Base-by-base conservation (phyloP, 257 asterid species). In the Dorcoceras hygrometricum region DNA sequence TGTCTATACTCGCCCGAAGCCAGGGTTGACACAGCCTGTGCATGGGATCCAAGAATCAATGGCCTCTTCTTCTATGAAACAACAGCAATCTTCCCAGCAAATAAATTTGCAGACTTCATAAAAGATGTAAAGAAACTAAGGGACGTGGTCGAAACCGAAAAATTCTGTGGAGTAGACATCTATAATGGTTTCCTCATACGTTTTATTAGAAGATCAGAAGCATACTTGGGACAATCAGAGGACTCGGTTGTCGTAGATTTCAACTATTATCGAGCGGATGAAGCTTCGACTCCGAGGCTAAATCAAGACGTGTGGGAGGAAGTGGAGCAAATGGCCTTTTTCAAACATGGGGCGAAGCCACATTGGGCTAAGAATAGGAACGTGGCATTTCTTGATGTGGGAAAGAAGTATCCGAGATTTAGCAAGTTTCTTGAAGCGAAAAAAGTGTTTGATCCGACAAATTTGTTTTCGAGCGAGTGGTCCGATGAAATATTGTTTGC, bases 321-420 rank as follows among this genome's bases (percentile, higher is more conserved):
- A 48, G 76, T 85, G n/a, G 98, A 91, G 69, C 98, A 91, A 34
- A 82, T 89, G 72, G 98, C 96, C 6, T 87, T 91, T 36, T 55
- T 87, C 8, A 91, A 85, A 73, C 73, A 89, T 9, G 71, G 68
- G 31, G 98, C 87, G 0, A 83, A 66, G 73, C 96, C 96, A 1
- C 98, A 91, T 63, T 91, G 98, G 98, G 98, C 70, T 9, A 91
- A 91, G 76, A 91, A 91, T 29, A 77, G 98, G 60, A 80, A 84
- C 5, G 61, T 81, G 14, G 92, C 87, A 0, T 91, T 91, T 62
- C 0, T 67, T 2, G 83, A 57, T 1, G 91, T 84, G 68, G 24
- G 11, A 14, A 79, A 66, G 32, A 91, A 89, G 83, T 85, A 77
- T 39, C 77, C 77, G 2, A 67, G 56, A n/a, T 82, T 87, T 28